Evolutionary conservation across 176 grass and related monocot species (phyloP).

Genomic region (Triticum monococcum): DNA sequence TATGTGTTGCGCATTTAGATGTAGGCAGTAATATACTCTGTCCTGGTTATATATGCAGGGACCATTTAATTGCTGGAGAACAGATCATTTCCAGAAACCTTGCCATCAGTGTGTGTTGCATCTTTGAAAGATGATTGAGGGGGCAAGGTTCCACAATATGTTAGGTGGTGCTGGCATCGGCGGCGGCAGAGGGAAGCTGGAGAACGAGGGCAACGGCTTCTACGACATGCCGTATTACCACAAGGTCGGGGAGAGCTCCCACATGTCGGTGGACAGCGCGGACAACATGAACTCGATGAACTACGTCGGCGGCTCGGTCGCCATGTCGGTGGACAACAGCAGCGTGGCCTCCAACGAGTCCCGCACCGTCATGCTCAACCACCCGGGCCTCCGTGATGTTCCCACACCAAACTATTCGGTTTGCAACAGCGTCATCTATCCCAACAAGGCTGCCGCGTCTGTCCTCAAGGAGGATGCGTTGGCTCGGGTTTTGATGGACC

Average conservation of each 20-base stretch:
- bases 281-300: slow-evolving; percentile 40
- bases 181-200: slow-evolving; percentile 25
- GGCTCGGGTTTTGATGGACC: slow-evolving; percentile 60
- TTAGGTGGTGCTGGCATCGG: slow-evolving; percentile 34
- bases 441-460: not conserved
- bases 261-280: slow-evolving; percentile 65
- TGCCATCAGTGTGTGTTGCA: not conserved
- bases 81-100: not conserved
- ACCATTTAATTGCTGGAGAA: not conserved
- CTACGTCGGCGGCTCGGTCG: slow-evolving; percentile 44
- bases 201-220: slow-evolving; percentile 41
- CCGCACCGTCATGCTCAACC: slow-evolving; percentile 60
- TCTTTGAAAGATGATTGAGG: slow-evolving; percentile 51
- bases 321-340: slow-evolving; percentile 58
- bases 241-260: slow-evolving; percentile 57
- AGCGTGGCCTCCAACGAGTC: slow-evolving; percentile 72
- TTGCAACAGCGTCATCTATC: slow-evolving; percentile 36
- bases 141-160: slow-evolving; percentile 45
- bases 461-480: slow-evolving; percentile 44
- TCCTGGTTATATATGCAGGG: slow-evolving; percentile 12
- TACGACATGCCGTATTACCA: slow-evolving; percentile 53
- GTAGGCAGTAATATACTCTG: not conserved
- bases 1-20: no score
- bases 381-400: slow-evolving; percentile 52
- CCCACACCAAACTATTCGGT: slow-evolving; percentile 42